Base-by-base conservation (phyloP, 83 land plant genomes). In the Picea mariana region DNA sequence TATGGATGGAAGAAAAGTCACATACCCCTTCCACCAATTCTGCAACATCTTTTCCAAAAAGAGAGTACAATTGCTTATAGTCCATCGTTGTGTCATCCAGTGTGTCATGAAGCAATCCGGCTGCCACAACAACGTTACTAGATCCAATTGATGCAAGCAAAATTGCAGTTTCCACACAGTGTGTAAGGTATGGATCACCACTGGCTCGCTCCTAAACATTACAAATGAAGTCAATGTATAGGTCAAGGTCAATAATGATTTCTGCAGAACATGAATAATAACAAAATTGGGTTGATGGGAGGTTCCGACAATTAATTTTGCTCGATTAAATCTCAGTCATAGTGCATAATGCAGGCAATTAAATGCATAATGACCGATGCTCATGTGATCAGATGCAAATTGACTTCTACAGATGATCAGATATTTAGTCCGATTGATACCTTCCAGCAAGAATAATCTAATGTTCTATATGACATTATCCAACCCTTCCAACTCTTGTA, bases 81-180 rank as follows among this genome's bases (percentile, higher is more conserved):
- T 88, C 83, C 78, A 92, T 66, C 73, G 79, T 86, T 59, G 95
- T 90, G 84, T 97, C 99, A 82, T 97, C 99, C 61, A 95, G 75
- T 4, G 99, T 93, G 82, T 97, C 99, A 77, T 97, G 99, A 42
- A 97, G 90, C 62, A 97, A 91, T 75, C 99, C 99, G 65, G 99
- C 98, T 59, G 98, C 98, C 58, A 97, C 97, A 47, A 97, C 98
- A 3, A 93, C 85, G 8, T 92, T 81, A 79, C 87, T 95, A 24
- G 98, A 98, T 23, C 99, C 99, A 80, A 93, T 89, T 67, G 47
- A 77, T 2, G 99, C 98, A 61, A 97, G 87, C 58, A 89, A 71
- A 31, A 91, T 76, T 6, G 97, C 99, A 2, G 99, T 97, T 75
- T 97, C 99, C 83, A 95, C 92, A 81, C 99, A 97, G 85, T 97